Conservation (phyloP, 805 yeast species). For the Barnettozyma populi region DNA sequence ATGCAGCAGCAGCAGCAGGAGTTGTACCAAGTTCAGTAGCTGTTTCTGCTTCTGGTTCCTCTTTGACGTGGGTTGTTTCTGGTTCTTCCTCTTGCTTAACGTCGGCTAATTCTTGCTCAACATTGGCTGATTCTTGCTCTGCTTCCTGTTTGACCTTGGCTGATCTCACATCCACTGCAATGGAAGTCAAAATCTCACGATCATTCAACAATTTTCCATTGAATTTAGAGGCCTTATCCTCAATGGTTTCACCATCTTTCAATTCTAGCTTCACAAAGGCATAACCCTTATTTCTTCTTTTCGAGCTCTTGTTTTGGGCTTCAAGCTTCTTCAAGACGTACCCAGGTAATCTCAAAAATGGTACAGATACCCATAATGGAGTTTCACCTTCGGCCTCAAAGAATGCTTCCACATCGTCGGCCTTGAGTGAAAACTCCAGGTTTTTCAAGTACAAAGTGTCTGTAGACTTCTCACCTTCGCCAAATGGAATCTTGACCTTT, state of each 20-base stretch:
- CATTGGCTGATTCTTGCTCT: not conserved
- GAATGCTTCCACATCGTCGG: slow-evolving; percentile 46
- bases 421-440: slow-evolving; percentile 54
- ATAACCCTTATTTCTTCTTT: slow-evolving; percentile 51
- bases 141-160: not conserved
- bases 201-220: slow-evolving; percentile 65
- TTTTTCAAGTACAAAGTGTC: slow-evolving; percentile 59
- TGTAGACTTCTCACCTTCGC: slow-evolving; percentile 33
- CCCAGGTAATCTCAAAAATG: slow-evolving; percentile 43
- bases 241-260: slow-evolving; percentile 39
- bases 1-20: not conserved
- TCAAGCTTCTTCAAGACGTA: slow-evolving; percentile 38
- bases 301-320: slow-evolving; percentile 40
- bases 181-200: slow-evolving; percentile 58
- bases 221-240: slow-evolving; percentile 61
- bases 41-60: not conserved
- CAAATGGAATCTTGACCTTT: slow-evolving; percentile 30
- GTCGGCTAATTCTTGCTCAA: too few relatives aligned
- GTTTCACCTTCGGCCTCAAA: slow-evolving; percentile 41
- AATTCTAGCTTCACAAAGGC: slow-evolving; percentile 50
- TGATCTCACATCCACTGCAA: slow-evolving; percentile 59
- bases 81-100: too few relatives aligned
- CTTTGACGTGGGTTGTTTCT: too few relatives aligned
- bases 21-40: not conserved
- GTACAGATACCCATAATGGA: slow-evolving; percentile 57